Conservation (phyloP, 345 rosid species). For the Salix koriyanagi region DNA sequence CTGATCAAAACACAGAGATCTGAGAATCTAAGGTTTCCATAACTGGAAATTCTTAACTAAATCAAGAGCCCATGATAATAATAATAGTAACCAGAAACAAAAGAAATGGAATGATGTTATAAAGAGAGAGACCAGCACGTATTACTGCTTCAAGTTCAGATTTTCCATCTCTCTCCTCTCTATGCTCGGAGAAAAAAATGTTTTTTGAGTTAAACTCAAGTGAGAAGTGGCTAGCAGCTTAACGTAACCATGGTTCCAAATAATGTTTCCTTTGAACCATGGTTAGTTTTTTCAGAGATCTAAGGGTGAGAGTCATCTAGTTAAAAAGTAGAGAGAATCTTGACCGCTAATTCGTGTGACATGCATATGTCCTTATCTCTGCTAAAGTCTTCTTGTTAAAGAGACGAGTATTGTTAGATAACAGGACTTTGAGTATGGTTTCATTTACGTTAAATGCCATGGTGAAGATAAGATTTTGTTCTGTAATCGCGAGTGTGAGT, state of each 20-base stretch:
- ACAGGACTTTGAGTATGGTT: neutral
- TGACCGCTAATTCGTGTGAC: conserved; percentile 11
- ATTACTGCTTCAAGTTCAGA: neutral
- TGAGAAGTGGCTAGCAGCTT: neutral
- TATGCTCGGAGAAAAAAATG: neutral
- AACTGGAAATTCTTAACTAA: conserved; percentile 5
- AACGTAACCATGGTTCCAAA: conserved; percentile 3
- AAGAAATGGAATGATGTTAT: neutral
- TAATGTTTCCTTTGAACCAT: neutral
- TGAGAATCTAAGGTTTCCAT: conserved; percentile 9
- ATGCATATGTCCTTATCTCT: conserved; percentile 32
- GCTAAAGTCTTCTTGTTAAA: conserved; percentile 5
- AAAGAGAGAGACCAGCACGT: conserved; percentile 5
- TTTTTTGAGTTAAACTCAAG: conserved; percentile 10
- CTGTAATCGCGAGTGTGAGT: neutral
- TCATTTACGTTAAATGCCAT: conserved; percentile 6
- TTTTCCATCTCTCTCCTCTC: neutral
- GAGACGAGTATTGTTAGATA: conserved; percentile 8
- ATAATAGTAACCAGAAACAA: neutral
- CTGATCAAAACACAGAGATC: conserved; percentile 8
- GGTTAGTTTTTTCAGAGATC: conserved; percentile 2
- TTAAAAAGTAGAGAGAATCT: conserved; percentile 9
- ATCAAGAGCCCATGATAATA: conserved; percentile 2
- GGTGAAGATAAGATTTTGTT: conserved; percentile 4
- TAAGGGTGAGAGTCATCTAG: neutral